Percentiles rank a stretch among this genome's conserved stretches.
Evolutionary conservation across 176 grass and related monocot species (phyloP).

Genomic region (Otatea glauca): DNA sequence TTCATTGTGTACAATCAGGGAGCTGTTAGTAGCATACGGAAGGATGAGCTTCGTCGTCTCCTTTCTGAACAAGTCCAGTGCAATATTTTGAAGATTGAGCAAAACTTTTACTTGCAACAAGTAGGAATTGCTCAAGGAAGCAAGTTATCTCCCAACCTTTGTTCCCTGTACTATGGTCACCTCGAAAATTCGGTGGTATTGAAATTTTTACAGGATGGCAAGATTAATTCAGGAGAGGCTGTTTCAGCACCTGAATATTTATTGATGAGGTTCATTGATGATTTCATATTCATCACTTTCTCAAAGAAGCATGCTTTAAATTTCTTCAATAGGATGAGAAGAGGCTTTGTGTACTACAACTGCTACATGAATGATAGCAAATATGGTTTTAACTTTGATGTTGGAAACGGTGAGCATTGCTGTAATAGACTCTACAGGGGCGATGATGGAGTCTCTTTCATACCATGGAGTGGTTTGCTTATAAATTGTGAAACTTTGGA

Average conservation of each 20-base stretch:
- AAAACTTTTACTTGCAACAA: slow-evolving; percentile 74
- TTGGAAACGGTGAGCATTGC: slow-evolving; percentile 39
- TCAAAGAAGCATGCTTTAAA: slow-evolving; percentile 67
- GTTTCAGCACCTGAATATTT: slow-evolving; percentile 45
- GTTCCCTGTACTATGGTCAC: slow-evolving; percentile 82
- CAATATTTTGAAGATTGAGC: slow-evolving; percentile 74
- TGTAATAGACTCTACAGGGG: slow-evolving; percentile 65
- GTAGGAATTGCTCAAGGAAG: slow-evolving; percentile 88
- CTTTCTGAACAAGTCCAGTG: slow-evolving; percentile 63
- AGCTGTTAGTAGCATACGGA: slow-evolving; percentile 45
- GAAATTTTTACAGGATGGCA: slow-evolving; percentile 52
- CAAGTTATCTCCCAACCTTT: slow-evolving; percentile 76
- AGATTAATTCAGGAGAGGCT: slow-evolving; percentile 39
- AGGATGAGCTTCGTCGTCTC: slow-evolving; percentile 51
- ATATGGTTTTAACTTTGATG: slow-evolving; percentile 79
- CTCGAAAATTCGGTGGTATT: slow-evolving; percentile 68
- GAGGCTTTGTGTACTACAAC: slow-evolving; percentile 77
- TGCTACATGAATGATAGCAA: slow-evolving; percentile 81
- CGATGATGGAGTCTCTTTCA: slow-evolving; percentile 77
- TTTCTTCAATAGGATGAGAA: slow-evolving; percentile 72
- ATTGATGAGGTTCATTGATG: slow-evolving; percentile 83
- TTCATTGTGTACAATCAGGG: slow-evolving; percentile 54
- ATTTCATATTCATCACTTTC: slow-evolving; percentile 87
- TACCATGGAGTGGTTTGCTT: slow-evolving; percentile 97
- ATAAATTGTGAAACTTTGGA: slow-evolving; percentile 85